These are phyloP conservation scores for Xerocomellus intermedius DNA, from an alignment of 768 basidiomycete species.

Conservation along the genomic window DNA sequence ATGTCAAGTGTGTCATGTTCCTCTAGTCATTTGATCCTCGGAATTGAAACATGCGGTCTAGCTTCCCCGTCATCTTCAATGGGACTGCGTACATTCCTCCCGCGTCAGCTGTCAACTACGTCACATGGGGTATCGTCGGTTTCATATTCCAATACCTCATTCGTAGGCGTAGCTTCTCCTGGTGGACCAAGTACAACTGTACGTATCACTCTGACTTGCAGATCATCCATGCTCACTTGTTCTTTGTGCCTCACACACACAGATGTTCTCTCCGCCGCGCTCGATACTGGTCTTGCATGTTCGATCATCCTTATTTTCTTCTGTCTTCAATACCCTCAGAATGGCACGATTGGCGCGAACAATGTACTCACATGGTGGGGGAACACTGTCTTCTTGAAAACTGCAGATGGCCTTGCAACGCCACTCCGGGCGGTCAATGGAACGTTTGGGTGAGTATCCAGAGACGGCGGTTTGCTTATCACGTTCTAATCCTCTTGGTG, in stretches of 20 bases:
- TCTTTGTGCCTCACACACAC: neutral
- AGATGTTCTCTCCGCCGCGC: slow-evolving; percentile 68
- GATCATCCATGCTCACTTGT: neutral
- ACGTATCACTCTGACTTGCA: slow-evolving; percentile 12
- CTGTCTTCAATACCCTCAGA: slow-evolving; percentile 58
- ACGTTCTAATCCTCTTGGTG: neutral
- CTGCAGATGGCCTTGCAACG: slow-evolving; percentile 27
- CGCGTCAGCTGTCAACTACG: slow-evolving; percentile 62
- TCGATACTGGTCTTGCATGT: slow-evolving; percentile 69
- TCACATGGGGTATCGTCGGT: slow-evolving; percentile 65
- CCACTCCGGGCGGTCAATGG: slow-evolving; percentile 12
- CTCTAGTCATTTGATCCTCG: neutral
- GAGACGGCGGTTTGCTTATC: neutral
- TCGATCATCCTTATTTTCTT: slow-evolving; percentile 59
- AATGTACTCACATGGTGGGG: slow-evolving; percentile 71
- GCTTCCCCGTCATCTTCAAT: slow-evolving; percentile 51
- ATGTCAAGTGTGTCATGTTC: slow-evolving; percentile 53
- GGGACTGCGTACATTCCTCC: slow-evolving; percentile 65
- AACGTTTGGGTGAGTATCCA: slow-evolving; percentile 30
- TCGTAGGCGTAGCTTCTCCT: slow-evolving; percentile 60
- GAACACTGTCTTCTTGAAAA: slow-evolving; percentile 42
- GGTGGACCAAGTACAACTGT: slow-evolving; percentile 62
- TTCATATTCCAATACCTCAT: slow-evolving; percentile 67
- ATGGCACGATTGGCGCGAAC: slow-evolving; percentile 56
- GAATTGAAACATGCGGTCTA: slow-evolving; percentile 22